Percentiles rank a stretch among this genome's conserved stretches.
Conservation (phyloP, 768 basidiomycete species). For the Phlebiopsis flavidoalba region DNA sequence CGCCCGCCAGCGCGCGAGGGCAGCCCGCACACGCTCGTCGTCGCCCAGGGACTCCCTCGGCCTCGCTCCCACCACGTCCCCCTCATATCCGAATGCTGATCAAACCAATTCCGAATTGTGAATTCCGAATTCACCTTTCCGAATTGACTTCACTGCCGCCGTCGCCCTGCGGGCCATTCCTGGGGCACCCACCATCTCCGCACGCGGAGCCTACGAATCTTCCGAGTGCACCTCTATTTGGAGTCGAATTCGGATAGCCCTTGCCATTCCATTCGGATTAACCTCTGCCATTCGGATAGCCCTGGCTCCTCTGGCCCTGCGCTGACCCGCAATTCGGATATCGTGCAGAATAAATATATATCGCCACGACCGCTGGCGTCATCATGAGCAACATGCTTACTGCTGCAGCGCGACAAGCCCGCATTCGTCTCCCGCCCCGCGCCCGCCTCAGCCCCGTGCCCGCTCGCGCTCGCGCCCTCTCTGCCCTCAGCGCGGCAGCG, state of each 20-base stretch:
- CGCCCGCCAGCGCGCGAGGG: not conserved
- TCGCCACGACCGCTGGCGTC: not conserved
- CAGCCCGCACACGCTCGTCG: not conserved
- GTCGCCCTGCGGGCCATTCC: not conserved
- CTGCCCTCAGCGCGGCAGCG: not conserved
- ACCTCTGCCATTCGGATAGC: not conserved
- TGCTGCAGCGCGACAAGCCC: not conserved
- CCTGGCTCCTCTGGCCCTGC: not conserved
- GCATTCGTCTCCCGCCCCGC: not conserved
- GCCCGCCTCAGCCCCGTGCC: too few relatives aligned
- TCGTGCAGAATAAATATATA: not conserved
- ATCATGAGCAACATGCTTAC: not conserved
- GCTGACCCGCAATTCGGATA: not conserved
- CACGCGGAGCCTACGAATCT: not conserved
- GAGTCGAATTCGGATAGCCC: constrained; percentile 2
- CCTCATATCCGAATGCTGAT: constrained; percentile 1
- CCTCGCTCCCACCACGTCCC: not conserved
- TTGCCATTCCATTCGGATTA: not conserved
- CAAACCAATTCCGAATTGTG: constrained; percentile 3
- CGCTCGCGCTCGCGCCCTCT: not conserved
- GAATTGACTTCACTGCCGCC: not conserved
- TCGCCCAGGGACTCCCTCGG: not conserved
- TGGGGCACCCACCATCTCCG: not conserved
- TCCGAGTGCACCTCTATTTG: constrained; percentile 1
- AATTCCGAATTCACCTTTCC: constrained; percentile 9